Evolutionary conservation across 2,329 filamentous ascomycete genomes (phyloP).

Genomic region (Stachybotrys echinatus): DNA sequence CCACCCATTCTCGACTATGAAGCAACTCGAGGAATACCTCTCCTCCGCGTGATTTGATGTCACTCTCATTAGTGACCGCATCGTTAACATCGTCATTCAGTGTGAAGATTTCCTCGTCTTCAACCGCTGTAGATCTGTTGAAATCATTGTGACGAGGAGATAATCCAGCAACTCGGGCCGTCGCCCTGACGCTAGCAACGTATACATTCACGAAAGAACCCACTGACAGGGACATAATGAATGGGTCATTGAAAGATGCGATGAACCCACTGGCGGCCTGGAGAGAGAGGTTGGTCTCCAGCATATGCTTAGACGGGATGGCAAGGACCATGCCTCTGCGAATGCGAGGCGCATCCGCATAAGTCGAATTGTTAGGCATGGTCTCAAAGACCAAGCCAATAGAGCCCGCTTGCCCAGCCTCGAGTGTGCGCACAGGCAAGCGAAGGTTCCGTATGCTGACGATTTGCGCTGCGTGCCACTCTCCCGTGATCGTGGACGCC

Average conservation of each 20-base stretch:
- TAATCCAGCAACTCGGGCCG: conserved; percentile 66
- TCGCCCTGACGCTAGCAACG: conserved; percentile 77
- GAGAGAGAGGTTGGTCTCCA: conserved; percentile 50
- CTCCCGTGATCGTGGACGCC: conserved; percentile 48
- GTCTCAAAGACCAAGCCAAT: conserved; percentile 67
- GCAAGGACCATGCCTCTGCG: conserved; percentile 82
- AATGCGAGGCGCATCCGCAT: conserved; percentile 29
- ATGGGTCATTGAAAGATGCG: conserved; percentile 62
- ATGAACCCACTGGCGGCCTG: conserved; percentile 64
- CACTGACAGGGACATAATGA: conserved; percentile 57
- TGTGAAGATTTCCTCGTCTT: conserved; percentile 52
- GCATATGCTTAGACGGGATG: conserved; percentile 54
- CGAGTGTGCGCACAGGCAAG: conserved; percentile 70
- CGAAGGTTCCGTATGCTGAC: conserved; percentile 85
- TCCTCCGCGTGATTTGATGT: conserved; percentile 14
- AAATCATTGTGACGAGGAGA: conserved; percentile 19
- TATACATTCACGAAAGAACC: conserved; percentile 77
- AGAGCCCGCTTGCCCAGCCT: conserved; percentile 82
- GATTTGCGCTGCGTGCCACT: conserved; percentile 78
- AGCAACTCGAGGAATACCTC: conserved; percentile 65
- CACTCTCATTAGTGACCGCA: conserved; percentile 17
- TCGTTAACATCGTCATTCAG: conserved; percentile 44
- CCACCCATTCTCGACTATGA: conserved; percentile 66
- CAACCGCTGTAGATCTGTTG: conserved; percentile 25
- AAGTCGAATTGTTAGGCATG: conserved; percentile 1